Percentiles rank a stretch among this genome's conserved stretches.
phyloP scores from a whole-genome alignment of 768 basidiomycete species.

The Epithele typhae region DNA sequence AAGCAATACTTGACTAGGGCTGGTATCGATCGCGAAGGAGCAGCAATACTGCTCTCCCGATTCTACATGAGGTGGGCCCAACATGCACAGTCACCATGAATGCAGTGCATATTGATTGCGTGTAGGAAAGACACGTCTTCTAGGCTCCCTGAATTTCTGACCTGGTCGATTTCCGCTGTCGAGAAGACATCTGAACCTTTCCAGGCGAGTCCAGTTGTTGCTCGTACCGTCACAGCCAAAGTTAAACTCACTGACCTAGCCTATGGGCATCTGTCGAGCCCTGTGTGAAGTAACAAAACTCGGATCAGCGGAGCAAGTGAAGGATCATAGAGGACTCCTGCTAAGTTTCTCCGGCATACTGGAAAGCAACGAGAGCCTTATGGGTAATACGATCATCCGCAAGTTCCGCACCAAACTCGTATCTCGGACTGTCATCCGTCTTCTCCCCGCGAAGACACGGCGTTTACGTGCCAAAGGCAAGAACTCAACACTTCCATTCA shows the following conservation, averaged over 20 bases:
- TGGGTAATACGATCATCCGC: conserved; percentile 60
- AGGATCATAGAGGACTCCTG: conserved; percentile 39
- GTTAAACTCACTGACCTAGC: conserved; percentile 36
- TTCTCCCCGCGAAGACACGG: conserved; percentile 48
- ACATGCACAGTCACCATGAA: conserved; percentile 3
- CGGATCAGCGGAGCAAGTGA: conserved; percentile 50
- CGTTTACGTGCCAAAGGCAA: conserved; percentile 39
- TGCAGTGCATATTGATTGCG: conserved; percentile 5
- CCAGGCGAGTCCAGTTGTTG: conserved; percentile 37
- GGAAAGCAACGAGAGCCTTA: conserved; percentile 35
- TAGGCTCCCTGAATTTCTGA: conserved; percentile 49
- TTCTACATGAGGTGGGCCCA: conserved; percentile 74
- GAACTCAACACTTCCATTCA: conserved; percentile 4
- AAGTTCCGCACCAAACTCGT: conserved; percentile 67
- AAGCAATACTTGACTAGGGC: conserved; percentile 57
- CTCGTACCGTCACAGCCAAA: neutral
- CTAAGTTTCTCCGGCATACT: conserved; percentile 43
- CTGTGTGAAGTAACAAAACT: conserved; percentile 68
- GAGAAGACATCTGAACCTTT: conserved; percentile 41
- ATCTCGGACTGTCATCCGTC: conserved; percentile 57
- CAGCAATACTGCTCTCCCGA: conserved; percentile 74
- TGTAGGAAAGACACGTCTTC: conserved; percentile 54
- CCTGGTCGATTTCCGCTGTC: conserved; percentile 39
- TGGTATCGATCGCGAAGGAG: conserved; percentile 83
- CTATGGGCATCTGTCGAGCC: conserved; percentile 64